Conservation (phyloP, 495 filamentous ascomycete species). For the Pseudoneurospora amorphoporcata region DNA sequence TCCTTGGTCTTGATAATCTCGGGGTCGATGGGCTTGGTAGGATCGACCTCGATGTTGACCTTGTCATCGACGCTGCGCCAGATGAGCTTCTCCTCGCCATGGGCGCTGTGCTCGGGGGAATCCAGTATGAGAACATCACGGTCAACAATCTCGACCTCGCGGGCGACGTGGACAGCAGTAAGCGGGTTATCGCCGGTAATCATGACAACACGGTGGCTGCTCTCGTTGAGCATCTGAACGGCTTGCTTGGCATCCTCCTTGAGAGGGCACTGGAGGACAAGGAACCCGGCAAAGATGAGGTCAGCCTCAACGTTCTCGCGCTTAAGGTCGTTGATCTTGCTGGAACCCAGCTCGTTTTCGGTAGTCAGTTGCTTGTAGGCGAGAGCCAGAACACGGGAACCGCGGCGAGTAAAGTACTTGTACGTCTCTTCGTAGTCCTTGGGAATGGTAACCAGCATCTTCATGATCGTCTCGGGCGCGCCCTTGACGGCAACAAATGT, state of each 20-base stretch:
- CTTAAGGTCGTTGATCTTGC: constrained; percentile 82
- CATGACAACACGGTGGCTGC: constrained; percentile 97
- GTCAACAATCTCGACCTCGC: constrained; percentile 95
- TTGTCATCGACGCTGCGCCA: constrained; percentile 96
- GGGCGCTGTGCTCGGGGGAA: constrained; percentile 74
- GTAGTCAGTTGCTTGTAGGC: constrained; percentile 82
- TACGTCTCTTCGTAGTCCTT: constrained; percentile 93
- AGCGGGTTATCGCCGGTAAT: constrained; percentile 98
- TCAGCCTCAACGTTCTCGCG: constrained; percentile 84
- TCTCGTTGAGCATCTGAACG: constrained; percentile 96
- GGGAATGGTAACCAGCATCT: constrained; percentile 77
- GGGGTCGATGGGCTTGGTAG: constrained; percentile 65
- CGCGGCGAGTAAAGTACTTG: constrained; percentile 94
- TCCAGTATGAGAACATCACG: constrained; percentile 91
- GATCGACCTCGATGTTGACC: constrained; percentile 77
- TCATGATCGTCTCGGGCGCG: constrained; percentile 89
- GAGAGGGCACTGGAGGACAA: constrained; percentile 88
- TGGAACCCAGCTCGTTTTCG: constrained; percentile 69
- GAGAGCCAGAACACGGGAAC: constrained; percentile 84
- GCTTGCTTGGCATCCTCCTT: constrained; percentile 94
- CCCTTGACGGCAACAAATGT: constrained; percentile 96
- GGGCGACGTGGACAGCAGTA: constrained; percentile 91
- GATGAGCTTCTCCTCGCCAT: constrained; percentile 68
- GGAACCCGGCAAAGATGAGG: constrained; percentile 84
- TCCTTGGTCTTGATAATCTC: constrained; percentile 81